A percentile compares a stretch with the other conserved stretches of the same genome.
Evolutionary conservation across 495 filamentous ascomycete species (phyloP).

Genomic region (Clavariopsis aquatica): DNA sequence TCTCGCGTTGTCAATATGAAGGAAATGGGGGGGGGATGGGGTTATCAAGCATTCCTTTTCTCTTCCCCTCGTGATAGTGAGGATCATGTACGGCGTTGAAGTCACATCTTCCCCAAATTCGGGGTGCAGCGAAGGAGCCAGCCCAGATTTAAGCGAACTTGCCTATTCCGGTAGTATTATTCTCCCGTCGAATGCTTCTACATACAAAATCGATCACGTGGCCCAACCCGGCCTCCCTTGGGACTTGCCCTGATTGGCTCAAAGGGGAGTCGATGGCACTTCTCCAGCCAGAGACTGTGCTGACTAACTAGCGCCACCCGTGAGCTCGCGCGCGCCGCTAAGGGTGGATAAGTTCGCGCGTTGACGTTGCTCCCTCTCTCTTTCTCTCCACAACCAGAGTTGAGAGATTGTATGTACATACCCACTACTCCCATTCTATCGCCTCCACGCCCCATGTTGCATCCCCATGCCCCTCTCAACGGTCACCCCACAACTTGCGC

Average conservation of each 20-base stretch:
- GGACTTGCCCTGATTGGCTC: neutral
- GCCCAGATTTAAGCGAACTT: neutral
- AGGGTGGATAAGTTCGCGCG: conserved; percentile 1
- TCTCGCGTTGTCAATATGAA: too few relatives aligned
- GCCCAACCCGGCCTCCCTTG: neutral
- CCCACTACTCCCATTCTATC: too few relatives aligned
- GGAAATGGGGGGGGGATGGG: neutral
- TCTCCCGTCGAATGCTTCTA: neutral
- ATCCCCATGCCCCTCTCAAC: too few relatives aligned
- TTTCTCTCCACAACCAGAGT: conserved; percentile 10
- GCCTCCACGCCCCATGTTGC: neutral
- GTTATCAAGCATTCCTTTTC: neutral
- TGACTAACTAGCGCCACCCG: conserved; percentile 1
- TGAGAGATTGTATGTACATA: conserved; percentile 17
- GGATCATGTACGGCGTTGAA: neutral
- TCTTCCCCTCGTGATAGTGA: neutral
- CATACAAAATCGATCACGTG: neutral
- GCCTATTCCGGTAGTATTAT: neutral
- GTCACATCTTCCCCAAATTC: conserved; percentile 7
- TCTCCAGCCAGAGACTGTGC: neutral
- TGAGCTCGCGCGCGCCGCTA: conserved; percentile 2
- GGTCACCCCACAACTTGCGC: too few relatives aligned
- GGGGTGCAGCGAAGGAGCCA: neutral
- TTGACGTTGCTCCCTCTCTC: conserved; percentile 1
- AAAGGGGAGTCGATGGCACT: too few relatives aligned